phyloP scores from a whole-genome alignment of 495 filamentous ascomycete genomes.

The Penicilliopsis zonata region DNA sequence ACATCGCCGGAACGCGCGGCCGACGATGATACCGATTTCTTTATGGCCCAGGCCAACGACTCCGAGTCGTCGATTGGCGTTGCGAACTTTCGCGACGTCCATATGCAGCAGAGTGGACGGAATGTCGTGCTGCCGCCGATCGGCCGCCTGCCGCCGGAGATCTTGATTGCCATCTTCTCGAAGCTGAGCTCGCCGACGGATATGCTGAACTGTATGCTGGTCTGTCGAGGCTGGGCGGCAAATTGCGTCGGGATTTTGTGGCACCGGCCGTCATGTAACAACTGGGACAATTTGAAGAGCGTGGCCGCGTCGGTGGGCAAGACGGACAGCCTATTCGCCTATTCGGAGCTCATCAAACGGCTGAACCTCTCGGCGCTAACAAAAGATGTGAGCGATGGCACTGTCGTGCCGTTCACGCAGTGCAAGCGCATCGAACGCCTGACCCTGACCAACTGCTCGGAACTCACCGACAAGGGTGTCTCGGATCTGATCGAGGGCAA shows the following conservation, averaged over 20 bases:
- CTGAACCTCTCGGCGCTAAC: conserved; percentile 77
- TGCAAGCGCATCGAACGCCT: conserved; percentile 91
- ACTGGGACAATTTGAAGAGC: conserved; percentile 62
- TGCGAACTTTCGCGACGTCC: conserved; percentile 60
- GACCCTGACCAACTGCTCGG: conserved; percentile 82
- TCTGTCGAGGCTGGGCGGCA: conserved; percentile 82
- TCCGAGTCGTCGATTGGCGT: conserved; percentile 82
- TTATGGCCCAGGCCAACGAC: conserved; percentile 72
- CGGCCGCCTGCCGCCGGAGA: conserved; percentile 78
- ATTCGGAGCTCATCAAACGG: conserved; percentile 76
- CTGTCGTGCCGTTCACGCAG: conserved; percentile 62
- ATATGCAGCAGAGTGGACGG: conserved; percentile 43
- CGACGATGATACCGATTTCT: conserved; percentile 92
- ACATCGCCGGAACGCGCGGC: conserved; percentile 72
- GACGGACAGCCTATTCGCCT: conserved; percentile 63
- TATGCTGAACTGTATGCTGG: conserved; percentile 79
- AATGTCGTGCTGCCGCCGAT: conserved; percentile 56
- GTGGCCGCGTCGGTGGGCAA: conserved; percentile 67
- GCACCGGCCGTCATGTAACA: conserved; percentile 85
- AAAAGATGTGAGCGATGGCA: conserved; percentile 75
- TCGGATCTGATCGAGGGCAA: conserved; percentile 70
- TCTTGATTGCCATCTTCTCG: conserved; percentile 84
- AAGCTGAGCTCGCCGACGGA: conserved; percentile 66
- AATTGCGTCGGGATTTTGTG: conserved; percentile 90
- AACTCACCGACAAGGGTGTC: conserved; percentile 73